A percentile compares a stretch with the other conserved stretches of the same genome.
phyloP scores from a whole-genome alignment of 2,329 filamentous ascomycete species.

The Xylariaceae sp. region DNA sequence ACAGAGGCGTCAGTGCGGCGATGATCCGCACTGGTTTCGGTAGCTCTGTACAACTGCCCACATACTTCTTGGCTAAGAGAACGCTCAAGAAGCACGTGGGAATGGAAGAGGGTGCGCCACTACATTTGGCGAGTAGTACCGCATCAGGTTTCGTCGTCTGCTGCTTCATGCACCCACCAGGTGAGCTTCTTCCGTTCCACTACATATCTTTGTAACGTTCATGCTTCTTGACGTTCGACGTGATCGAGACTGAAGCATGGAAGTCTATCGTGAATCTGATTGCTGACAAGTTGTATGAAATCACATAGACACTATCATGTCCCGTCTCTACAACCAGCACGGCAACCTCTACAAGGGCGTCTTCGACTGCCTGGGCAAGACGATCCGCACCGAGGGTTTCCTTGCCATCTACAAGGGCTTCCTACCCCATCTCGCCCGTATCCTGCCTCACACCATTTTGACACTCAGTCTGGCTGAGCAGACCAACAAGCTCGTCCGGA shows the following conservation, averaged over 20 bases:
- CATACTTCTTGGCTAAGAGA: slow-evolving; percentile 96
- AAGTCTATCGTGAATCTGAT: neutral
- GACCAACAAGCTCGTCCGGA: slow-evolving; percentile 86
- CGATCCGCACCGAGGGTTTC: slow-evolving; percentile 82
- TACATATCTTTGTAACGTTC: neutral
- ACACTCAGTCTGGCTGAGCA: slow-evolving; percentile 93
- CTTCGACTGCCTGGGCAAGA: slow-evolving; percentile 87
- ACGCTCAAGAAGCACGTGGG: slow-evolving; percentile 73
- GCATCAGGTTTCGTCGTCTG: slow-evolving; percentile 94
- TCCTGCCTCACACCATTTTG: slow-evolving; percentile 90
- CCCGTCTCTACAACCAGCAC: slow-evolving; percentile 96
- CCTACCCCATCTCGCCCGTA: slow-evolving; percentile 87
- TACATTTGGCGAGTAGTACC: slow-evolving; percentile 85
- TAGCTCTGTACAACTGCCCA: slow-evolving; percentile 91
- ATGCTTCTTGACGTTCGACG: neutral
- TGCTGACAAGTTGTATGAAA: neutral
- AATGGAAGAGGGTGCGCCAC: slow-evolving; percentile 82
- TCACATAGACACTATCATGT: slow-evolving; percentile 84
- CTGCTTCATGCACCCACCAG: slow-evolving; percentile 95
- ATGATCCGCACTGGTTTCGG: slow-evolving; percentile 97
- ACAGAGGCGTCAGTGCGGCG: slow-evolving; percentile 83
- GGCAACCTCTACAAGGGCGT: slow-evolving; percentile 94
- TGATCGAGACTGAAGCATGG: neutral
- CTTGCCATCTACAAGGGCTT: slow-evolving; percentile 97
- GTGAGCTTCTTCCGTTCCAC: slow-evolving; percentile 41